Percentiles rank a stretch among this genome's conserved stretches.
Conservation (phyloP, 139 green algal species). For the Asterochloris sp. region DNA sequence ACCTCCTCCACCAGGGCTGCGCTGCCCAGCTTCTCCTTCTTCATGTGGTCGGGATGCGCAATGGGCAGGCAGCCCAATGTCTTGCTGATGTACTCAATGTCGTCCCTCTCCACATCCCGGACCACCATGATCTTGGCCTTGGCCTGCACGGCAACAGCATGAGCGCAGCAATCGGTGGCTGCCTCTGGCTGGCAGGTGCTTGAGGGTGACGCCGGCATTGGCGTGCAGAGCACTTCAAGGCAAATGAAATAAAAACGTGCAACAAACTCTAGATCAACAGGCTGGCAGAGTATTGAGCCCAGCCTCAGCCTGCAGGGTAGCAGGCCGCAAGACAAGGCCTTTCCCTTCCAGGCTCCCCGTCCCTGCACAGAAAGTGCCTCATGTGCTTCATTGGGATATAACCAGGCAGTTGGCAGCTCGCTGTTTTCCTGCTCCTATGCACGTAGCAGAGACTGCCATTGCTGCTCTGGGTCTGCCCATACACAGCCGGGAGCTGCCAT, state of each 20-base stretch:
- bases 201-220: not conserved
- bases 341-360: too few relatives aligned
- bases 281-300: too few relatives aligned
- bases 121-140: conserved; percentile 99
- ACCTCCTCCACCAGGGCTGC: conserved; percentile 87
- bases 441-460: too few relatives aligned
- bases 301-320: too few relatives aligned
- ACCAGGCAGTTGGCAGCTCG: too few relatives aligned
- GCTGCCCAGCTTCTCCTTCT: conserved; percentile 89
- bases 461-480: too few relatives aligned
- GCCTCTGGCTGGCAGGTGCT: not conserved
- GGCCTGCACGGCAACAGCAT: conserved; percentile 42
- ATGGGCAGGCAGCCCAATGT: conserved; percentile 95
- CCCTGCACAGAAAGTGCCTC: too few relatives aligned
- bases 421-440: too few relatives aligned
- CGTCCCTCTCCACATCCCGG: conserved; percentile 94
- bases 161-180: too few relatives aligned
- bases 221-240: not conserved
- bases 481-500: too few relatives aligned
- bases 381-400: too few relatives aligned
- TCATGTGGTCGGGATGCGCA: conserved; percentile 94
- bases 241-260: not conserved
- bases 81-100: conserved; percentile 99
- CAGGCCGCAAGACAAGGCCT: too few relatives aligned
- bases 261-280: not conserved